Conservation (phyloP, 192 early-diverging fungal genomes). For the Coemansia aciculifera region DNA sequence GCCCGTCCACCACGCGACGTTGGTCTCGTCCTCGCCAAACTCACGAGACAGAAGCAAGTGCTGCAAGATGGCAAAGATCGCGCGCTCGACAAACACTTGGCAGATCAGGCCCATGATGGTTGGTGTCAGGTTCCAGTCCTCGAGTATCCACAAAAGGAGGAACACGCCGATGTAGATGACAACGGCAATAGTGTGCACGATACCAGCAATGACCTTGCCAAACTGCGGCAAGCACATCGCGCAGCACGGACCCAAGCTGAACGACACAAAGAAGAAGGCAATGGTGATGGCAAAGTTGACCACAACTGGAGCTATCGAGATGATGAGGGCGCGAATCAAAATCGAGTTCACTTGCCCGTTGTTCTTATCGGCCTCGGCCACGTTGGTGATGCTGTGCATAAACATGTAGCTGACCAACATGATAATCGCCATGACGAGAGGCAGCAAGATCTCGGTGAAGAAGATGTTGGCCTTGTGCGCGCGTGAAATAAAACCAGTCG, state of each 20-base stretch:
- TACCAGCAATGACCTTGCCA: constrained; percentile 68
- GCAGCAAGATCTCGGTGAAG: constrained; percentile 70
- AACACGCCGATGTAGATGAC: constrained; percentile 63
- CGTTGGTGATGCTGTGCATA: constrained; percentile 63
- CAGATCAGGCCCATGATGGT: constrained; percentile 69
- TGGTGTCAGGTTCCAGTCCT: constrained; percentile 64
- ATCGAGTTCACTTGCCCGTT: constrained; percentile 44
- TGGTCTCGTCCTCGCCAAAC: constrained; percentile 80
- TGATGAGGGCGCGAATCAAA: constrained; percentile 61
- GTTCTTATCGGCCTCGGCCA: constrained; percentile 29
- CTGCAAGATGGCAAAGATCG: constrained; percentile 68
- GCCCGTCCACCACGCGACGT: constrained; percentile 87
- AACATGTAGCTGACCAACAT: constrained; percentile 68
- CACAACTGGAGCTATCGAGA: constrained; percentile 69
- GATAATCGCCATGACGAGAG: constrained; percentile 62
- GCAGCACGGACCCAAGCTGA: constrained; percentile 63
- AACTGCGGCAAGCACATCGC: constrained; percentile 69
- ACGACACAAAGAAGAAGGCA: constrained; percentile 65
- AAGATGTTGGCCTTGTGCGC: constrained; percentile 70
- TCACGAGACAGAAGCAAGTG: constrained; percentile 74
- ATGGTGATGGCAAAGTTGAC: constrained; percentile 68
- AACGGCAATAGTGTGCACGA: constrained; percentile 65
- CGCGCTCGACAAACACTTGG: constrained; percentile 66
- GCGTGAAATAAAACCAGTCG: constrained; percentile 64
- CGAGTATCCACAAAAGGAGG: constrained; percentile 66